A percentile compares a stretch with the other conserved stretches of the same genome.
Conservation (phyloP, 805 yeast genomes). For the Isabelozyma heimii region DNA sequence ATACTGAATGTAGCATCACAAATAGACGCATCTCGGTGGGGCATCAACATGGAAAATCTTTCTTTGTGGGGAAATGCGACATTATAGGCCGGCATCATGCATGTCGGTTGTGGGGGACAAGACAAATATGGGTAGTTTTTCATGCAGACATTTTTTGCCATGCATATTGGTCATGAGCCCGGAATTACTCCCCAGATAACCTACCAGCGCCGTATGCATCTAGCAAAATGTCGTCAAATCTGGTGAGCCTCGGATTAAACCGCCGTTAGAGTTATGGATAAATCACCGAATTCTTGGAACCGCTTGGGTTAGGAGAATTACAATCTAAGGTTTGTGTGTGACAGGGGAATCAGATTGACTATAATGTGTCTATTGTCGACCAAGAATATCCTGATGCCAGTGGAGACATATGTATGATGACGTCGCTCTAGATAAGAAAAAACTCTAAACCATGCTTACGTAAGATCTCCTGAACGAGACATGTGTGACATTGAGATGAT, state of each 20-base stretch:
- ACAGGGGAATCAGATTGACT: too few species aligned
- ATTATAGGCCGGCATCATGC: not conserved
- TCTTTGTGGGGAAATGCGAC: not conserved
- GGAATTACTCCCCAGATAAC: not conserved
- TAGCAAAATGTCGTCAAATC: not conserved
- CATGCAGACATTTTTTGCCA: not conserved
- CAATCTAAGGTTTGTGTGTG: too few species aligned
- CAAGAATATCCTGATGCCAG: too few species aligned
- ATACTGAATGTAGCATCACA: not conserved
- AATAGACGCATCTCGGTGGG: not conserved
- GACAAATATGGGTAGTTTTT: not conserved
- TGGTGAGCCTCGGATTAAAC: not conserved
- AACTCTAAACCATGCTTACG: too few species aligned
- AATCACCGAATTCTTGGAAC: too few species aligned
- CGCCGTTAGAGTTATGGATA: too few species aligned
- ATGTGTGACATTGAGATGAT: too few species aligned
- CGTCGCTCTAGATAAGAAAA: too few species aligned
- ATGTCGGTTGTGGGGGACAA: not conserved
- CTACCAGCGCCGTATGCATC: not conserved
- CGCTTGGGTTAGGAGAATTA: too few species aligned
- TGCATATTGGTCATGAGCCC: not conserved
- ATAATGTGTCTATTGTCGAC: too few species aligned
- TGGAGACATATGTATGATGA: too few species aligned
- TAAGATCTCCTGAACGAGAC: too few species aligned
- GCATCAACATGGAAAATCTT: not conserved